Evolutionary conservation across 2,329 filamentous ascomycete species (phyloP), one percentile per base, ranked within the genome.

Genomic region (Pseudocercospora cruenta): DNA sequence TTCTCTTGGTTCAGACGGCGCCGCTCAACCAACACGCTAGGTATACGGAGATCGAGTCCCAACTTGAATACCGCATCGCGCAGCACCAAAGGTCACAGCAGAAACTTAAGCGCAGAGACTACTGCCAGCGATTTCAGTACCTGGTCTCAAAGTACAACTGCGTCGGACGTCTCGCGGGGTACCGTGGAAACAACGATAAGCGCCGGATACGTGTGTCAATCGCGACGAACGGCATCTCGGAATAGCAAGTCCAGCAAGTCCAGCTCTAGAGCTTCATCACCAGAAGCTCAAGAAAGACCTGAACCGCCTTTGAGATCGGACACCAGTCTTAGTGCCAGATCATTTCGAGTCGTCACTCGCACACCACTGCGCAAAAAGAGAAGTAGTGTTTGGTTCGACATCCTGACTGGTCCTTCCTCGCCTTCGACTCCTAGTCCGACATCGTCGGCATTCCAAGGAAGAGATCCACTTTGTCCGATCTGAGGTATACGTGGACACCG

Each of bases 311-410:
- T 4, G 4, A 54, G 51, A 31, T 54, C 51, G 51, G 14, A 28
- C 12, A 54, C 22, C 51, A 26, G 22, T 54, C 21, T n/a, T 28
- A 54, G 51, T 31, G 21, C 22, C 16, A 28, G 21, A 14, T 28
- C 51, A 22, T 54, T 54, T 26, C 21, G 24, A 26, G 16, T 54
- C 12, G 16, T 54, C 24, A 28, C 21, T 24, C 51, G 51, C 24
- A 39, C 19, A 22, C 33, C 57, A 9, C 12, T 59, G 19, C 19
- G 24, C 3, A 45, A 31, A 19, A 59, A 59, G 33, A 39, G 33
- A 19, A 39, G 57, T 45, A 43, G 19, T 16, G 57, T 59, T 12
- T 59, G 57, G 57, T 59, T 59, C n/a, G 57, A 45, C 8, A 59
- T 59, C 16, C 12, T 43, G 24, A 6, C 51, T n/a, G 24, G 51